phyloP scores from a whole-genome alignment of 2,329 filamentous ascomycete species.

The Exophiala phaeomuriformis region DNA sequence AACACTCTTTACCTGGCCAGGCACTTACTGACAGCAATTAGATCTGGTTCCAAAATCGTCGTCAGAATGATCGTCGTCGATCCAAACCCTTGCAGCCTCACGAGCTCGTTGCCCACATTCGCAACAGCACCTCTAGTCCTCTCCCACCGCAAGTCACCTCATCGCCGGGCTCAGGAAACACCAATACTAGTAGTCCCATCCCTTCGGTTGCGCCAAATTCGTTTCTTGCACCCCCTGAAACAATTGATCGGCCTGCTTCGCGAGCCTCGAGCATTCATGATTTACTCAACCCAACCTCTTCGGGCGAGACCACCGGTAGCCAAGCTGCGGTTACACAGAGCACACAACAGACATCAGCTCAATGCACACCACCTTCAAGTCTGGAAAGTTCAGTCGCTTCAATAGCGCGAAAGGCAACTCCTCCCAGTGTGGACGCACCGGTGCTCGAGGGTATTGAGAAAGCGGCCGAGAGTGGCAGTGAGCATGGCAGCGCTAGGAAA shows the following conservation, averaged over 20 bases:
- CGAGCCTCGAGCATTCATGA: conserved; percentile 24
- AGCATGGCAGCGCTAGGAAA: conserved; percentile 17
- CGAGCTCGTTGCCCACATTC: conserved; percentile 52
- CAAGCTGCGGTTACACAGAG: not conserved
- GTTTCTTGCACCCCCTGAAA: conserved; percentile 10
- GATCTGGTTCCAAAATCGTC: conserved; percentile 97
- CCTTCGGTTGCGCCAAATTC: not conserved
- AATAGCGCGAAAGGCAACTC: not conserved
- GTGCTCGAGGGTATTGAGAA: conserved; percentile 2
- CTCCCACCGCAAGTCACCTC: conserved; percentile 7
- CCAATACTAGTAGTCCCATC: not conserved
- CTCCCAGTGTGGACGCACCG: not conserved
- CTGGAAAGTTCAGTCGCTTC: conserved; percentile 2
- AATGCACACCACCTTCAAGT: conserved; percentile 18
- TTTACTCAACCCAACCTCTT: conserved; percentile 21
- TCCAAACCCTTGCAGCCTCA: conserved; percentile 73
- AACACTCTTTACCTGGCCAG: conserved; percentile 2
- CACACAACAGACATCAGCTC: conserved; percentile 8
- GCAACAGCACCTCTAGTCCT: conserved; percentile 15
- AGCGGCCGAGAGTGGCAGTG: conserved; percentile 3
- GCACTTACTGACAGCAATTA: conserved; percentile 37
- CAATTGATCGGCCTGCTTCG: conserved; percentile 16
- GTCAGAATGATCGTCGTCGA: conserved; percentile 87
- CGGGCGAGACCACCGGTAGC: conserved; percentile 4
- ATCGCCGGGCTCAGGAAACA: conserved; percentile 2